A percentile compares a stretch with the other conserved stretches of the same genome.
Conservation (phyloP, 2,329 filamentous ascomycete species). For the Diaporthe australafricana region DNA sequence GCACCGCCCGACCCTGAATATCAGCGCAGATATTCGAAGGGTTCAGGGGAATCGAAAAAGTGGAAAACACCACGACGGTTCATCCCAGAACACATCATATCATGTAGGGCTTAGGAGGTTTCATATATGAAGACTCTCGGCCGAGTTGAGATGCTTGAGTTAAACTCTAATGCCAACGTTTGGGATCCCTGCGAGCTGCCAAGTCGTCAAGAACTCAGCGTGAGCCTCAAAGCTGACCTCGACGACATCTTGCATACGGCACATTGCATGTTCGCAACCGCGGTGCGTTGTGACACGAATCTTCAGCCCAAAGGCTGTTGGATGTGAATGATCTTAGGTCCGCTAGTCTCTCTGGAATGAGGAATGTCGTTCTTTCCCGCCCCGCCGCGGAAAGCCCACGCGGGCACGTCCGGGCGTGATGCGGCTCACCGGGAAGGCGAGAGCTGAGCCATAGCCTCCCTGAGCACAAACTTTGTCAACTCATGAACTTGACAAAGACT, state of each 20-base stretch:
- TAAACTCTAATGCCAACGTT: neutral
- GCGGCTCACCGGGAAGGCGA: neutral
- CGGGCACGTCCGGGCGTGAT: conserved; percentile 8
- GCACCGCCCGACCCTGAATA: neutral
- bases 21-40: neutral
- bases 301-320: neutral
- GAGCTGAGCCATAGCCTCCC: neutral
- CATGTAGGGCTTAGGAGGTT: conserved; percentile 23
- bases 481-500: neutral
- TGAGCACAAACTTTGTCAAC: neutral
- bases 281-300: no score
- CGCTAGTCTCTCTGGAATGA: neutral
- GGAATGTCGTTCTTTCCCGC: neutral
- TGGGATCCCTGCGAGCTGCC: neutral
- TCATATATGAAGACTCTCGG: conserved; percentile 19
- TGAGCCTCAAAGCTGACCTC: neutral
- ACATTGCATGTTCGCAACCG: neutral
- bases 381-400: neutral
- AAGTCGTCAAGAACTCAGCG: neutral
- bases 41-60: neutral
- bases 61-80: neutral
- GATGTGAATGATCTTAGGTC: no score
- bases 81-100: neutral
- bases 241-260: neutral
- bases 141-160: neutral